Evolutionary conservation across 176 grass and related monocot species (phyloP), one percentile per base, ranked within the genome.

Genomic region (Poa annua): DNA sequence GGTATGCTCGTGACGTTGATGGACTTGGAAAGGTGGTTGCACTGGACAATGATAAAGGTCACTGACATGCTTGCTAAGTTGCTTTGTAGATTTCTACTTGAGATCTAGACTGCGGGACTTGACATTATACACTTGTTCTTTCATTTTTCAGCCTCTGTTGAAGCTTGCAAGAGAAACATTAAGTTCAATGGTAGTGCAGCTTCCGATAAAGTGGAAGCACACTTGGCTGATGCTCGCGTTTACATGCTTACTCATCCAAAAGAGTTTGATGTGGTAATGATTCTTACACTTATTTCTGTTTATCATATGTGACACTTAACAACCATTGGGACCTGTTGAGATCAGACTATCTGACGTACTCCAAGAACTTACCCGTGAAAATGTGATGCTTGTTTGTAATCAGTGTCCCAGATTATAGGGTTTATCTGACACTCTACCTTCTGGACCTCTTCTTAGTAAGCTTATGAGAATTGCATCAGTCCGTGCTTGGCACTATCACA

Each of bases 161-260:
- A 99, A 90, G 77, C 89, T 80, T 99, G 96, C 78, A 99, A 88
- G 67, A 87, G 84, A 77, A 99, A 99, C 42, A 93, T 99, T 85
- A 86, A 90, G 75, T 96, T 96, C 68, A 99, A 99, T 85, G 93
- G 93, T 45, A 75, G 87, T 85, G 82, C 89, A 15, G 83, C 83
- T 85, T 73, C 63, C 52, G 89, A 85, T 73, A 99, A 99, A 81
- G 89, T 99, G 14, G 93, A 96, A 90, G 89, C 89, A 85, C 83
- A 99, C 89, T 92, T 95, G 77, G 89, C 89, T 78, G 96, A 99
- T 90, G 89, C 96, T 92, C 89, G 91, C 75, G 85, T 99, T 90
- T 92, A 93, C 81, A 99, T 99, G 96, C 91, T 99, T 71, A 99
- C 85, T 14, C 96, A 99, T 87, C 89, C 91, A 71, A 96, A 99